Percentiles rank a stretch among this genome's conserved stretches.
phyloP scores from a whole-genome alignment of 176 grass and related monocot species.

The Poa annua region DNA sequence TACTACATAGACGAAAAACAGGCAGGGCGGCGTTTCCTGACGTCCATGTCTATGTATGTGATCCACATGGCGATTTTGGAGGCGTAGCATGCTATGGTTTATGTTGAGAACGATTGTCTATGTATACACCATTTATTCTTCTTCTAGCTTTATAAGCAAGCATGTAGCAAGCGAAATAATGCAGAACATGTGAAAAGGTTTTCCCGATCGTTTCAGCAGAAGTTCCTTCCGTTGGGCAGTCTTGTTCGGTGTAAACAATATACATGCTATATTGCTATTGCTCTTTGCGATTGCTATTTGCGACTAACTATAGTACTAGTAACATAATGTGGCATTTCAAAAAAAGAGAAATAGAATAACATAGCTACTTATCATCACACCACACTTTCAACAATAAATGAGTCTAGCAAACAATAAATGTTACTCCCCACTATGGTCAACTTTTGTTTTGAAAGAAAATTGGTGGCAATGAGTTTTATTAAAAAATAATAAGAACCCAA shows the following conservation, averaged over 20 bases:
- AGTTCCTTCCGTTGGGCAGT: background rate
- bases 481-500: too few relatives aligned
- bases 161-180: conserved; percentile 17
- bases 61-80: conserved; percentile 30
- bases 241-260: background rate
- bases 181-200: background rate
- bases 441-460: too few relatives aligned
- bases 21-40: background rate
- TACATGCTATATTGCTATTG: too few relatives aligned
- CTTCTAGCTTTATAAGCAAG: background rate
- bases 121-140: background rate
- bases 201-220: background rate
- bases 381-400: too few relatives aligned
- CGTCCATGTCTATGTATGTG: background rate
- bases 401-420: too few relatives aligned
- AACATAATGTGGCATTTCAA: too few relatives aligned
- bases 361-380: too few relatives aligned
- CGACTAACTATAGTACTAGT: too few relatives aligned
- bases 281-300: too few relatives aligned
- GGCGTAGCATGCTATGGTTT: conserved; percentile 10
- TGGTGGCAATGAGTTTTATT: too few relatives aligned
- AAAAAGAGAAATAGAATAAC: too few relatives aligned
- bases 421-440: too few relatives aligned
- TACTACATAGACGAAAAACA: conserved; percentile 9
- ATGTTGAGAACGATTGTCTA: conserved; percentile 1